A percentile compares a stretch with the other conserved stretches of the same genome.
phyloP scores from a whole-genome alignment of 148 eudicot species.

The Fagopyrum tataricum region DNA sequence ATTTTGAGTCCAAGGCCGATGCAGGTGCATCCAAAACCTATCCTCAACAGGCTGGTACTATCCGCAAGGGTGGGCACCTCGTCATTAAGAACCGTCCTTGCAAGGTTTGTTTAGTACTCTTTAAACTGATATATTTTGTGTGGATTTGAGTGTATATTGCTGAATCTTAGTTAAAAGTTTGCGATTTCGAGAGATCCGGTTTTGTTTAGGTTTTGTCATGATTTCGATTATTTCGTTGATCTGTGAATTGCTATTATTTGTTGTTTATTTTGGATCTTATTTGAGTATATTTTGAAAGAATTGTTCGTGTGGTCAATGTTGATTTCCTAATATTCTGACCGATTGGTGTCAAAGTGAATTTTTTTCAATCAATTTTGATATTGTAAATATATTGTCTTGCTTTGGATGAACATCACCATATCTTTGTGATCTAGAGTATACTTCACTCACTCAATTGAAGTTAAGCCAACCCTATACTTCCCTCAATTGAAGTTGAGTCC shows the following conservation, averaged over 20 bases:
- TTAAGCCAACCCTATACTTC: too few species aligned
- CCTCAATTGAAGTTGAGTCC: not conserved
- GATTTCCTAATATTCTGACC: too few species aligned
- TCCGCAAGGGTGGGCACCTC: conserved; percentile 38
- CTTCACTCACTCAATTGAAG: too few species aligned
- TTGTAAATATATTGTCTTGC: too few species aligned
- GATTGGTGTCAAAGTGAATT: too few species aligned
- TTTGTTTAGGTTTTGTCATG: not conserved
- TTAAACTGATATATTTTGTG: not conserved
- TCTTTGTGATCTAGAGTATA: too few species aligned
- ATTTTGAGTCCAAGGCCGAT: conserved; percentile 48
- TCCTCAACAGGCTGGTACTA: conserved; percentile 52
- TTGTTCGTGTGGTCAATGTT: too few species aligned
- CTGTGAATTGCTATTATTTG: not conserved
- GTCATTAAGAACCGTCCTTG: conserved; percentile 40
- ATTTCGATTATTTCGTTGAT: not conserved
- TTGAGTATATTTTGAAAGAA: too few species aligned
- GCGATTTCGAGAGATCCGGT: not conserved
- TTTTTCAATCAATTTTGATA: too few species aligned
- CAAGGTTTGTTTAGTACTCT: conserved; percentile 25
- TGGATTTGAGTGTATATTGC: not conserved
- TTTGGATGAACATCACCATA: too few species aligned
- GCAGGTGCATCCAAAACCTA: conserved; percentile 53
- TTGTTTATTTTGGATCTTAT: not conserved
- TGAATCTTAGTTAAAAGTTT: not conserved